Evolutionary conservation across 2,329 filamentous ascomycete species (phyloP).

Genomic region (Corniculantispora saksenae): DNA sequence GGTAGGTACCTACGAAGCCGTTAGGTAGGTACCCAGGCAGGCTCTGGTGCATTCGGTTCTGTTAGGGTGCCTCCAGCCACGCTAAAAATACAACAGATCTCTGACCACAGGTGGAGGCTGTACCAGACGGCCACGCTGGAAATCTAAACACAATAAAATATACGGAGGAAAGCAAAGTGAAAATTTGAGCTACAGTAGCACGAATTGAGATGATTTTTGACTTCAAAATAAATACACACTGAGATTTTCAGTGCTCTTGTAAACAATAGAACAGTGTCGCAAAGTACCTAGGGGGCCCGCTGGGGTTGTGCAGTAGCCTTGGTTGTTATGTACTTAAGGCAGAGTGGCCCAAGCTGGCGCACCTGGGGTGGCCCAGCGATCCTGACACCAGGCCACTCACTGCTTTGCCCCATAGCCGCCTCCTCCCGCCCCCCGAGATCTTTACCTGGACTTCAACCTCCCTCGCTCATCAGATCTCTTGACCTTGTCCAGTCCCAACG

Average conservation of each 20-base stretch:
- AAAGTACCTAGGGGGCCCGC: not conserved
- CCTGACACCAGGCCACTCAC: slow-evolving; percentile 1
- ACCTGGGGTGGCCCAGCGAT: slow-evolving; percentile 11
- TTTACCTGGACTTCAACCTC: slow-evolving; percentile 15
- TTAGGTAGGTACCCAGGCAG: no score
- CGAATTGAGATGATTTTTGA: not conserved
- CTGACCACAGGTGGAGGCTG: not conserved
- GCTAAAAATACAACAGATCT: not conserved
- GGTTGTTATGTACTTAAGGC: not conserved
- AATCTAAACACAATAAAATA: not conserved
- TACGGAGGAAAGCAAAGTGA: not conserved
- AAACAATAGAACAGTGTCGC: not conserved
- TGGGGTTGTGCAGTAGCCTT: not conserved
- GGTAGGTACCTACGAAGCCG: not conserved
- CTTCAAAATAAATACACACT: not conserved
- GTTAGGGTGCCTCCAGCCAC: no score
- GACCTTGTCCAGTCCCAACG: slow-evolving; percentile 1
- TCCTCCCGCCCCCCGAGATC: slow-evolving; percentile 16
- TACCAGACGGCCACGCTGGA: not conserved
- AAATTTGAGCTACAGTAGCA: not conserved
- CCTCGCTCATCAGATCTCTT: slow-evolving; percentile 9
- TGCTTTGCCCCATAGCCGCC: slow-evolving; percentile 12
- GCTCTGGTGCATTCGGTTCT: no score
- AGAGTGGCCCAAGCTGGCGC: slow-evolving; percentile 5
- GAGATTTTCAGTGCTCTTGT: not conserved